Evolutionary conservation across 2,329 filamentous ascomycete species (phyloP).

Genomic region (Lecanicillium sp.): DNA sequence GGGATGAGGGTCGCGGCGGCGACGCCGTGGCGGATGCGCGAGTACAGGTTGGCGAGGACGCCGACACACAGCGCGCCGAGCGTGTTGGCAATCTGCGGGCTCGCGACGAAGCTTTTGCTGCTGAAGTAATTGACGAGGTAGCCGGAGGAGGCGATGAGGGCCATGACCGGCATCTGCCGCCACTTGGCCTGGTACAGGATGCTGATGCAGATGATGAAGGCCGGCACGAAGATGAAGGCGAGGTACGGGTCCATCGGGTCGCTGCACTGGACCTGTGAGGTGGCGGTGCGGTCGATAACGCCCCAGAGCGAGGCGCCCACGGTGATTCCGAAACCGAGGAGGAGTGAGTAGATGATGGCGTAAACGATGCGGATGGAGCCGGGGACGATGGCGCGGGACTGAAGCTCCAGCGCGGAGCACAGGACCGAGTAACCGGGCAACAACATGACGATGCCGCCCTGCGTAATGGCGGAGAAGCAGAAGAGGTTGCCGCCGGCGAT

Average conservation of each 20-base stretch:
- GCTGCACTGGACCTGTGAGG: constrained; percentile 35
- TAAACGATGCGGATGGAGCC: constrained; percentile 71
- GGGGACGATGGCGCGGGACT: constrained; percentile 62
- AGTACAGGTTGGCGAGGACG: constrained; percentile 71
- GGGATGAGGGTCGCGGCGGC: constrained; percentile 42
- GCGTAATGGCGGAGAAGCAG: constrained; percentile 60
- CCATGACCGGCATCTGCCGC: constrained; percentile 74
- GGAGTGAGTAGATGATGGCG: constrained; percentile 66
- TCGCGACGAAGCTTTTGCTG: constrained; percentile 57
- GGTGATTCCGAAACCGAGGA: constrained; percentile 67
- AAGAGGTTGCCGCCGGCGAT: constrained; percentile 47
- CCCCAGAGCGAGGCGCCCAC: constrained; percentile 60
- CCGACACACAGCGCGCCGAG: constrained; percentile 72
- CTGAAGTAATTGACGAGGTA: constrained; percentile 74
- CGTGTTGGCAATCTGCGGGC: constrained; percentile 70
- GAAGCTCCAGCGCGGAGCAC: constrained; percentile 54
- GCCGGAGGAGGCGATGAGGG: constrained; percentile 64
- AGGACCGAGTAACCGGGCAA: constrained; percentile 59
- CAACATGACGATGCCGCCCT: constrained; percentile 60
- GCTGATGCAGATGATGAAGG: constrained; percentile 67
- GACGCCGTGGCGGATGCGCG: constrained; percentile 48
- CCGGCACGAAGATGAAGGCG: constrained; percentile 66
- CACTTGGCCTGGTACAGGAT: constrained; percentile 77
- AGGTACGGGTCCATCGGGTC: constrained; percentile 37
- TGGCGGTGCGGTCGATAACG: constrained; percentile 49